Evolutionary conservation across 192 early-diverging fungal species (phyloP).

Genomic region (Rhizophagus clarus): DNA sequence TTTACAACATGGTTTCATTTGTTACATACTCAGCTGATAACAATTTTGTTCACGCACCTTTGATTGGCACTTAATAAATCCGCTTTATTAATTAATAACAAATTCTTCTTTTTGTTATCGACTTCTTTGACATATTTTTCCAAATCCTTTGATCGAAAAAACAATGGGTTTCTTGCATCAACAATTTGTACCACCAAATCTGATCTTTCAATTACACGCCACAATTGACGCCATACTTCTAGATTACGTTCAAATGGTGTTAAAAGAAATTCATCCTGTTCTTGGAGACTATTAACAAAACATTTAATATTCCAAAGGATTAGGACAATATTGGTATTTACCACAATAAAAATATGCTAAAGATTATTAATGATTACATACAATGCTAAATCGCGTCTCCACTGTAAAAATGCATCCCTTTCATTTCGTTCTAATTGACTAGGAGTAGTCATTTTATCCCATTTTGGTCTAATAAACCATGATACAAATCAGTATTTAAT

Average conservation of each 20-base stretch:
- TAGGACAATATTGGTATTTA: no score
- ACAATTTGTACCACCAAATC: conserved; percentile 98
- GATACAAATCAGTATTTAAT: neutral
- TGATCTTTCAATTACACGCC: conserved; percentile 97
- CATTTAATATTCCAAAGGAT: neutral
- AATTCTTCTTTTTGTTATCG: conserved; percentile 78
- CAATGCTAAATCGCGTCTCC: conserved; percentile 84
- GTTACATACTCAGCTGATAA: neutral
- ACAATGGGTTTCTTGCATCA: conserved; percentile 93
- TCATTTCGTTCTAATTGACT: conserved; percentile 80
- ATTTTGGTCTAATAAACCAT: conserved; percentile 61
- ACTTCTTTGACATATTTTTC: conserved; percentile 92
- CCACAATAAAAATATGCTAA: no score
- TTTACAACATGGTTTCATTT: neutral
- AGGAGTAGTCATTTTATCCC: conserved; percentile 84
- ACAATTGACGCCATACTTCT: conserved; percentile 98
- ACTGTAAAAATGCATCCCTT: conserved; percentile 86
- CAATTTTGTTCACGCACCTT: conserved; percentile 47
- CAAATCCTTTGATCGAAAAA: conserved; percentile 90
- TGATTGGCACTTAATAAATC: conserved; percentile 92
- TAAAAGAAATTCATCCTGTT: conserved; percentile 88
- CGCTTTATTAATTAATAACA: conserved; percentile 98
- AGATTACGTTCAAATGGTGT: conserved; percentile 99
- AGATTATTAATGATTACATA: conserved; percentile 35
- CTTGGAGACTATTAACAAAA: conserved; percentile 68